Base-by-base conservation (phyloP, 2,329 filamentous ascomycete genomes). In the Zasmidium angulare region DNA sequence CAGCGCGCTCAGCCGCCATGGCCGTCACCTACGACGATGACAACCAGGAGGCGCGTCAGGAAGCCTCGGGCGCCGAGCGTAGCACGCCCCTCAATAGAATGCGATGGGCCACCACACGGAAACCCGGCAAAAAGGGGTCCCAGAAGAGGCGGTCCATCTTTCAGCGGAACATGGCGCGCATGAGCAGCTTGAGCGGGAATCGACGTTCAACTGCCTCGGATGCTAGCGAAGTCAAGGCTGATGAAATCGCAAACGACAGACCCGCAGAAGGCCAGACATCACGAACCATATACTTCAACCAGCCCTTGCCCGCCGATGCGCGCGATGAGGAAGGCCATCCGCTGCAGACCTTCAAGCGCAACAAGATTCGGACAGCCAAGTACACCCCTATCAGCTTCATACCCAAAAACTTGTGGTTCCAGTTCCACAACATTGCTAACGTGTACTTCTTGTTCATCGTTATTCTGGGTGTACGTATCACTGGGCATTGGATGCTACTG, bases 361-460 rank as follows among this genome's bases (percentile, higher is more conserved):
- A 99, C 81, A 99, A 99, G 82, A 96, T 99, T 74, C 85, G 96
- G 68, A 99, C 95, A 2, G 91, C 95, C 60, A 99, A 98, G 78
- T 99, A 99, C 76, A 99, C 95, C 7, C 89, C 96, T 9, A 77
- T 99, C 64, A 96, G 90, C 61, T 99, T 99, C 77, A 76, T 99
- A 24, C 95, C 95, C 14, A 98, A 98, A 80, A 98, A 99, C 77
- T 74, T 99, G 71, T 99, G 89, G 86, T 91, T 96, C 66, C 96
- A 99, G 76, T 98, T 99, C 73, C 93, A 99, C 78, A 98, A 98
- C 72, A 89, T 99, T 70, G 95, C 95, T 72, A 99, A 99, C 76
- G 89, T 98, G 55, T 99, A 98, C 79, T 99, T 99, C 83, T 82
- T 98, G 68, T 97, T 98, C 78, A 84, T 93, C 69, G 93, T 97